These are phyloP conservation scores for Fusarium sp. DNA, from an alignment of 2,329 filamentous ascomycete species.

Conservation along the genomic window DNA sequence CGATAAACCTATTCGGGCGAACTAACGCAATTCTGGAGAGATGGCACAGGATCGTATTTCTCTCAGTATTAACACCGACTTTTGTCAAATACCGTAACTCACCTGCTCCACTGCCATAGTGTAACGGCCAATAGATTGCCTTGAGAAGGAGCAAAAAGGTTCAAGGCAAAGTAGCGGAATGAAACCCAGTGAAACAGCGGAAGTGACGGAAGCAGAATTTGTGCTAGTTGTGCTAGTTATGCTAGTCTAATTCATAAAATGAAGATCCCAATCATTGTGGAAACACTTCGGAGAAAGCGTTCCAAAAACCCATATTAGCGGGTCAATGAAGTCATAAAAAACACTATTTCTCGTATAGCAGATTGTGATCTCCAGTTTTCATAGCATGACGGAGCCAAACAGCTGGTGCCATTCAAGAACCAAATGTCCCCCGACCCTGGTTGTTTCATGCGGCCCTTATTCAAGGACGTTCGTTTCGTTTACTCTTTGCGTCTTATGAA, in stretches of 20 bases:
- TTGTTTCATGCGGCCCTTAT: conserved; percentile 7
- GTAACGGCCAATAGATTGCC: no score
- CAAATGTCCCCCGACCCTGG: neutral
- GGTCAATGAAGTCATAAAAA: conserved; percentile 15
- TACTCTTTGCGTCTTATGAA: conserved; percentile 14
- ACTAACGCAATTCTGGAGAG: no score
- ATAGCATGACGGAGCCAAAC: neutral
- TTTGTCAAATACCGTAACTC: no score
- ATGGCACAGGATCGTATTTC: no score
- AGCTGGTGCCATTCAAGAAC: conserved; percentile 4
- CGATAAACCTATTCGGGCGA: no score
- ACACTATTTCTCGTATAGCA: conserved; percentile 27
- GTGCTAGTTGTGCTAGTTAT: neutral
- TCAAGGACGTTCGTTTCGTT: neutral
- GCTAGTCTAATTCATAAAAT: neutral
- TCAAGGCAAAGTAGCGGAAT: neutral
- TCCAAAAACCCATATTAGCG: neutral
- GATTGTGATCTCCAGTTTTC: conserved; percentile 19
- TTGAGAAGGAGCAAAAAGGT: no score
- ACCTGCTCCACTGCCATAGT: no score
- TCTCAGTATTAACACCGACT: no score
- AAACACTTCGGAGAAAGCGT: neutral
- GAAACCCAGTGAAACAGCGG: neutral
- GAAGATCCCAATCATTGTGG: conserved; percentile 20
- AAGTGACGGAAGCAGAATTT: neutral